These are phyloP conservation scores for Dimargaris verticillata DNA, from an alignment of 192 early-diverging fungal genomes.

Conservation along the genomic window DNA sequence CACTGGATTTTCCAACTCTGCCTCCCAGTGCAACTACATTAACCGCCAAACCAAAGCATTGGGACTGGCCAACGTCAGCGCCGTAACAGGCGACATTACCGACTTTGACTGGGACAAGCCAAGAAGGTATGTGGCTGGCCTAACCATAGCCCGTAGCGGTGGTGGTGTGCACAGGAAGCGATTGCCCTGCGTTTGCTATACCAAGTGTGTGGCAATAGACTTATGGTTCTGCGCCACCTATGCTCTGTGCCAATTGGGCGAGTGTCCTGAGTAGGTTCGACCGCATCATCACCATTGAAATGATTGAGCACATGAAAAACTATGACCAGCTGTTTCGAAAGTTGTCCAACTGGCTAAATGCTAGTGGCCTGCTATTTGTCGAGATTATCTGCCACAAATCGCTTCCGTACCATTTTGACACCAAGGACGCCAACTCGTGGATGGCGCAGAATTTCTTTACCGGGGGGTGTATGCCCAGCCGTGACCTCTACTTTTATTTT, in stretches of 20 bases:
- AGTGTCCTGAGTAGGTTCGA: slow-evolving; percentile 30
- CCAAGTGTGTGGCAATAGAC: too few species aligned
- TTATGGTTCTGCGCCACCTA: too few species aligned
- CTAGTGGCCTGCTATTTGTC: slow-evolving; percentile 40
- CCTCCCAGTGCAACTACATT: slow-evolving; percentile 34
- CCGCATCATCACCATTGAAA: slow-evolving; percentile 50
- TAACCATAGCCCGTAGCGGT: too few species aligned
- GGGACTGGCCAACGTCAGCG: slow-evolving; percentile 33
- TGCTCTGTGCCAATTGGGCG: too few species aligned
- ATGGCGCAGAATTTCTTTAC: slow-evolving; percentile 50
- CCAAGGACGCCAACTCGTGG: slow-evolving; percentile 28
- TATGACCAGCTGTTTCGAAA: slow-evolving; percentile 35
- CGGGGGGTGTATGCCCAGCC: slow-evolving; percentile 30
- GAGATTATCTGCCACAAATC: slow-evolving; percentile 39
- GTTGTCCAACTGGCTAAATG: slow-evolving; percentile 35
- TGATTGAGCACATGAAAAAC: slow-evolving; percentile 59
- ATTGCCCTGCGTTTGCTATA: too few species aligned
- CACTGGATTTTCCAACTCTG: slow-evolving; percentile 41
- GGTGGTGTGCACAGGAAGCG: too few species aligned
- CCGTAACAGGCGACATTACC: slow-evolving; percentile 40
- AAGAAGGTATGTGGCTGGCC: neutral
- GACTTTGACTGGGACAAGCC: slow-evolving; percentile 24
- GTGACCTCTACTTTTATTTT: slow-evolving; percentile 42
- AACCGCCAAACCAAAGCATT: slow-evolving; percentile 15
- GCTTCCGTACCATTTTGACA: slow-evolving; percentile 40